A percentile compares a stretch with the other conserved stretches of the same genome.
Conservation (phyloP, 2,329 filamentous ascomycete genomes). For the Purpureocillium lavendulum region DNA sequence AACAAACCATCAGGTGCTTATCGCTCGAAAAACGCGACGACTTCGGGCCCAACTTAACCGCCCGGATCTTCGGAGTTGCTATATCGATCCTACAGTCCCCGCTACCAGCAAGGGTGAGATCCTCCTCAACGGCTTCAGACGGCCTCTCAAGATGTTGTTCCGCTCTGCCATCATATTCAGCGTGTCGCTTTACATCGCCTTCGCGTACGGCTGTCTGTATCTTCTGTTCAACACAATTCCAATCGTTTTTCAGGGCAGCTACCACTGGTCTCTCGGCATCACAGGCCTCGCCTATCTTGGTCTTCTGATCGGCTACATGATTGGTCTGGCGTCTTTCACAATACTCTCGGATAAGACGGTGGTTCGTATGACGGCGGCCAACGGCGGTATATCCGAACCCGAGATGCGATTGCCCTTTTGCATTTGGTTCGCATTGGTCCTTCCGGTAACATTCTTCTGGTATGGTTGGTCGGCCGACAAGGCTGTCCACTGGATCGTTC, state of each 20-base stretch:
- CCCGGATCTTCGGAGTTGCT: constrained; percentile 35
- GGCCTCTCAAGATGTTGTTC: constrained; percentile 43
- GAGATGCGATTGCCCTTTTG: constrained; percentile 25
- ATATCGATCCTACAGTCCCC: constrained; percentile 23
- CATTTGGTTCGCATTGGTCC: constrained; percentile 20
- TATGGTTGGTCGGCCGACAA: constrained; percentile 24
- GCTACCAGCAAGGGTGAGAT: constrained; percentile 13
- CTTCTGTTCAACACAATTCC: constrained; percentile 48
- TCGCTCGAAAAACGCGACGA: constrained; percentile 36
- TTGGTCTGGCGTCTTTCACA: constrained; percentile 31
- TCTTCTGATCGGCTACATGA: constrained; percentile 32
- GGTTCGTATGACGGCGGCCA: constrained; percentile 34
- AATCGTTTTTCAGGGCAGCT: constrained; percentile 37
- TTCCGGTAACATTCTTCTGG: constrained; percentile 25
- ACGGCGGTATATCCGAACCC: constrained; percentile 25
- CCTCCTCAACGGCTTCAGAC: constrained; percentile 39
- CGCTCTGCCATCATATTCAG: constrained; percentile 37
- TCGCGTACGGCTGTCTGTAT: constrained; percentile 43
- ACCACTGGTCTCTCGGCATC: constrained; percentile 35
- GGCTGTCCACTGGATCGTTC: constrained; percentile 22
- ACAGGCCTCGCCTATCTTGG: constrained; percentile 42
- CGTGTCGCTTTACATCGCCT: constrained; percentile 40
- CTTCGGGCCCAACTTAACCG: constrained; percentile 35
- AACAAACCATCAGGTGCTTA: constrained; percentile 35
- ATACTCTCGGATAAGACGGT: constrained; percentile 35